Percentiles rank a stretch among this genome's conserved stretches.
phyloP scores from a whole-genome alignment of 31 red algal species.

The Bonnemaisonia californica region DNA sequence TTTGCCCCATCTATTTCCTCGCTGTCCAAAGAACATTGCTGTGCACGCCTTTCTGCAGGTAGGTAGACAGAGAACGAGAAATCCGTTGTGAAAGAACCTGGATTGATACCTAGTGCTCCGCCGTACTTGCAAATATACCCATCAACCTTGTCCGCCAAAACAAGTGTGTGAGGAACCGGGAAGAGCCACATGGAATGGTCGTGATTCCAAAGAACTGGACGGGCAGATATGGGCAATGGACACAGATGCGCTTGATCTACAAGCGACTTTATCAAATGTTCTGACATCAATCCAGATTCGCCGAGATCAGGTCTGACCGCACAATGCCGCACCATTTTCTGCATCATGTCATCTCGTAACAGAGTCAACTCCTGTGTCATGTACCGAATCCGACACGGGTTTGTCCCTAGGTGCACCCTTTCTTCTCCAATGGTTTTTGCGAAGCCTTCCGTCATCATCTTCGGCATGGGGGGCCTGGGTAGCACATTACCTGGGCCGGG shows the following conservation, averaged over 20 bases:
- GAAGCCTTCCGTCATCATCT: slow-evolving; percentile 55
- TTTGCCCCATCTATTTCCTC: slow-evolving; percentile 19
- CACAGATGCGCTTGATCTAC: slow-evolving; percentile 84
- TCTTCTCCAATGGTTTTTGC: slow-evolving; percentile 41
- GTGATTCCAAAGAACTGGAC: slow-evolving; percentile 75
- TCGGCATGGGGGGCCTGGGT: slow-evolving; percentile 61
- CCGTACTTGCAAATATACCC: slow-evolving; percentile 66
- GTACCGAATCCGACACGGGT: slow-evolving; percentile 75
- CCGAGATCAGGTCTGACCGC: slow-evolving; percentile 50
- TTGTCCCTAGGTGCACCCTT: slow-evolving; percentile 47
- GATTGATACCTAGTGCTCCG: slow-evolving; percentile 51
- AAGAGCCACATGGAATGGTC: slow-evolving; percentile 77
- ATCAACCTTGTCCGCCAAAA: slow-evolving; percentile 68
- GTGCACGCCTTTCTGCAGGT: slow-evolving; percentile 58
- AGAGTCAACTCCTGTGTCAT: slow-evolving; percentile 65
- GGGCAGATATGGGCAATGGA: slow-evolving; percentile 56
- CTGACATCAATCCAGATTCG: slow-evolving; percentile 45
- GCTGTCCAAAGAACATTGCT: slow-evolving; percentile 60
- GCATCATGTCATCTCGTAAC: slow-evolving; percentile 78
- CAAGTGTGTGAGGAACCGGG: slow-evolving; percentile 59
- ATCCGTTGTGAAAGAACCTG: slow-evolving; percentile 69
- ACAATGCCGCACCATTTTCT: slow-evolving; percentile 72
- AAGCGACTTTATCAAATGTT: slow-evolving; percentile 73
- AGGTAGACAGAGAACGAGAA: slow-evolving; percentile 69
- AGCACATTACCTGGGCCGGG: slow-evolving; percentile 61